Conservation (phyloP, 345 rosid genomes). For the Euphorbia peplus region DNA sequence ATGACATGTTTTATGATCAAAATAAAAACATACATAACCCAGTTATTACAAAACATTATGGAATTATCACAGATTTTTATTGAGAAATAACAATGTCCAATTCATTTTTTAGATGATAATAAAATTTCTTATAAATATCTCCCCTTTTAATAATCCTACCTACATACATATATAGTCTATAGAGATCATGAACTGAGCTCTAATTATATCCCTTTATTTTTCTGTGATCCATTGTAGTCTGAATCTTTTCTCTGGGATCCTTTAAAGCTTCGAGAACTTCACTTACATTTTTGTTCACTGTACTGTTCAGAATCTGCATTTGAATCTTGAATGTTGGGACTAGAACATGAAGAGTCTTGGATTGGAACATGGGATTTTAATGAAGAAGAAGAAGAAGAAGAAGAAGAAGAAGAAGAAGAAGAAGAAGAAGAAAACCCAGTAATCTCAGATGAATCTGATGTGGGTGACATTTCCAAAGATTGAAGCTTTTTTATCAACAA, state of each 20-base stretch:
- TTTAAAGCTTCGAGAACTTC: conserved; percentile 53
- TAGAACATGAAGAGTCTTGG: conserved; percentile 7
- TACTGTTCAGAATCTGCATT: conserved; percentile 25
- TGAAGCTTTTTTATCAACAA: conserved; percentile 59
- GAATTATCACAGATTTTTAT: too few relatives aligned
- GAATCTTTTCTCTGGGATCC: conserved; percentile 40
- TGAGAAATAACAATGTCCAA: too few relatives aligned
- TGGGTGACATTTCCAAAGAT: conserved; percentile 35
- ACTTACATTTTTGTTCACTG: conserved; percentile 34
- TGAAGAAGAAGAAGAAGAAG: conserved; percentile 30
- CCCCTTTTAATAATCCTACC: too few relatives aligned
- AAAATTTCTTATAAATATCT: too few relatives aligned
- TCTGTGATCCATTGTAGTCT: conserved; percentile 36
- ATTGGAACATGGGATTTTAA: conserved; percentile 24
- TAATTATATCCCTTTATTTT: too few relatives aligned
- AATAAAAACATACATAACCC: too few relatives aligned
- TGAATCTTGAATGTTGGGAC: conserved; percentile 16
- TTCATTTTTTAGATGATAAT: too few relatives aligned
- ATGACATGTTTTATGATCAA: neutral
- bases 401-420: conserved; percentile 38
- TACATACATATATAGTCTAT: too few relatives aligned
- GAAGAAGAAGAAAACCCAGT: conserved; percentile 30
- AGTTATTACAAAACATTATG: too few relatives aligned
- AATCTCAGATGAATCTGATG: conserved; percentile 35
- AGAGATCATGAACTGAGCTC: too few relatives aligned